phyloP scores from a whole-genome alignment of 176 grass and related monocot genomes.

The Ampelocalamus luodianensis region DNA sequence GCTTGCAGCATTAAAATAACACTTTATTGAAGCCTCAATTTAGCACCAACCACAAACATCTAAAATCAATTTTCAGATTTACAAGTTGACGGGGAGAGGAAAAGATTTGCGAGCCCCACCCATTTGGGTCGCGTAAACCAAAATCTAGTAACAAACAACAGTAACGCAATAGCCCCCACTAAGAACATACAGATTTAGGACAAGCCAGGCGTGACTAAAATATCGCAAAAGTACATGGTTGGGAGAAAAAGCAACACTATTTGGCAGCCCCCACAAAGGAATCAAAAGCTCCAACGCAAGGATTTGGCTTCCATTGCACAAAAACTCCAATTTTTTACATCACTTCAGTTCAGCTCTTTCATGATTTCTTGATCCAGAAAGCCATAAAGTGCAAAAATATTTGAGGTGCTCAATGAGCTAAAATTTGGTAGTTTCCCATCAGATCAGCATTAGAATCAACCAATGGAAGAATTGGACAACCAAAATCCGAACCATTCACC shows the following conservation, averaged over 20 bases:
- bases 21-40: slow-evolving; percentile 19
- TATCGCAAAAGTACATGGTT: slow-evolving; percentile 33
- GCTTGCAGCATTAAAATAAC: slow-evolving; percentile 41
- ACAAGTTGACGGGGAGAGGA: background rate
- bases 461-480: background rate
- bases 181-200: slow-evolving; percentile 30
- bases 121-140: slow-evolving; percentile 36
- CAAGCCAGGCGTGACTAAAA: slow-evolving; percentile 9
- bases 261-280: slow-evolving; percentile 37
- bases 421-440: background rate
- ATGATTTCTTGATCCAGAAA: background rate
- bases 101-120: slow-evolving; percentile 42
- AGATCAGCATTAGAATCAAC: slow-evolving; percentile 34
- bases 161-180: slow-evolving; percentile 29
- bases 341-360: background rate
- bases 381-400: background rate
- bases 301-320: slow-evolving; percentile 22
- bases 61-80: slow-evolving; percentile 31
- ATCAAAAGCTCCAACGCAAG: background rate
- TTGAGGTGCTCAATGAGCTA: background rate
- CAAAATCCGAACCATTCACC: background rate
- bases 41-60: slow-evolving; percentile 3
- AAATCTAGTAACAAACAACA: slow-evolving; percentile 36
- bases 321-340: background rate
- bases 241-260: slow-evolving; percentile 3